Evolutionary conservation across 1,139 yeast species (phyloP), one percentile per base, ranked within the genome.

Genomic region (Spathaspora sp.): DNA sequence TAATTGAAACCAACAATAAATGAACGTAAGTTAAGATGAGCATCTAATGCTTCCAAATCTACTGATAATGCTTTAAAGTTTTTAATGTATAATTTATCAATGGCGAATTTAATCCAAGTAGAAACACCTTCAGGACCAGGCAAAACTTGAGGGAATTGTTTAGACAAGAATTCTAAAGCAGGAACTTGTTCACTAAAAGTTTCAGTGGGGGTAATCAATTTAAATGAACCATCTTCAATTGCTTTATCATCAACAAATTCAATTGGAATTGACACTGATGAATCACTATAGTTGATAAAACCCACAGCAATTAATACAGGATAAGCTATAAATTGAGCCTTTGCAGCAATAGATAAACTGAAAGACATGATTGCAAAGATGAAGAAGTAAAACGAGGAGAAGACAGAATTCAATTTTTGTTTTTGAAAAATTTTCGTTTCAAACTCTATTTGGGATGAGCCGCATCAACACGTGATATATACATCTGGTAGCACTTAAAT

Each of bases 11-110:
- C 96, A 51, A 81, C 76, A 47, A 89, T 65, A 63, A 80, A 90
- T 4, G 97, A 81, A 63, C 97, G 82, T 74, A 88, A 83, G 76
- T 89, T 89, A 66, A 93, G 78, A 65, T 86, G 93, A 44, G 84
- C 70, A 58, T 93, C 97, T 57, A 93, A 75, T 39, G 53, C 51
- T 47, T 89, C 97, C 62, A 93, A 80, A 56, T 88, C 84, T 43
- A 73, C 78, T 24, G 95, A 48, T 55, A 93, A 77, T 59, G 84
- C 86, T 72, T 89, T 89, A 78, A 93, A 93, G 70, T 93, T 95
- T 74, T 88, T 89, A 63, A 86, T 80, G 46, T 85, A 75, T 53
- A 90, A 78, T 58, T 86, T 82, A 47, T 81, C 81, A 55, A 78
- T 71, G 38, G 95, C 89, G 57, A 84, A 77, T 50, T 80, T 74